These are phyloP conservation scores for Colletotrichum higginsianum DNA, from an alignment of 2,329 filamentous ascomycete species.

Conservation along the genomic window DNA sequence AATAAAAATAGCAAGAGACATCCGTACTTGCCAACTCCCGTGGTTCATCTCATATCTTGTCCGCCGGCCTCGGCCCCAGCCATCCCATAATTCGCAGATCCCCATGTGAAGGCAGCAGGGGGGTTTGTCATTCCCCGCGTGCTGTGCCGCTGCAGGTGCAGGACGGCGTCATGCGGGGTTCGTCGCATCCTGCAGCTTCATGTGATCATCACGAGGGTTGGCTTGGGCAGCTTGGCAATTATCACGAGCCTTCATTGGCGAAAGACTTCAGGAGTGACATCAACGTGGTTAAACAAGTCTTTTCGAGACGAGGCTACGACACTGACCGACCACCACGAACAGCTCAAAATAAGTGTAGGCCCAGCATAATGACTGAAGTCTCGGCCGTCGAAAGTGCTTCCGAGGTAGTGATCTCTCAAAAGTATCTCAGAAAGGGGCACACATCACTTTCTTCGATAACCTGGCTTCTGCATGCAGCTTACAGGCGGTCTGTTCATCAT, in stretches of 20 bases:
- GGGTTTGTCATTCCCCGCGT: constrained; percentile 18
- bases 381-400: no score
- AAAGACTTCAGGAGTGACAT: not conserved
- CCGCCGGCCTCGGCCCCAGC: constrained; percentile 29
- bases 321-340: no score
- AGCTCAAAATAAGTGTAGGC: no score
- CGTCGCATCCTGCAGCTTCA: constrained; percentile 11
- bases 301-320: no score
- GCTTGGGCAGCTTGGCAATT: not conserved
- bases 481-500: not conserved
- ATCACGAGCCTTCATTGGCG: constrained; percentile 1
- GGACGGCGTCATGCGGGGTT: constrained; percentile 33
- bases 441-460: not conserved
- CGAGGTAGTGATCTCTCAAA: no score
- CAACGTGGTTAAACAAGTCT: no score
- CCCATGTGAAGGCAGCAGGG: constrained; percentile 31
- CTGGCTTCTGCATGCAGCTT: not conserved
- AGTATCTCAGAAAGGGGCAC: no score
- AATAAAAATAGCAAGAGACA: not conserved
- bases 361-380: no score
- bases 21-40: not conserved
- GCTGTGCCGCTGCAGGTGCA: not conserved
- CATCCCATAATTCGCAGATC: constrained; percentile 29
- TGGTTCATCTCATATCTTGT: constrained; percentile 2
- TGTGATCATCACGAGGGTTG: constrained; percentile 9